A percentile compares a stretch with the other conserved stretches of the same genome.
These are phyloP conservation scores for Bruguiera gymnorhiza DNA, from an alignment of 345 rosid genomes.

Conservation along the genomic window DNA sequence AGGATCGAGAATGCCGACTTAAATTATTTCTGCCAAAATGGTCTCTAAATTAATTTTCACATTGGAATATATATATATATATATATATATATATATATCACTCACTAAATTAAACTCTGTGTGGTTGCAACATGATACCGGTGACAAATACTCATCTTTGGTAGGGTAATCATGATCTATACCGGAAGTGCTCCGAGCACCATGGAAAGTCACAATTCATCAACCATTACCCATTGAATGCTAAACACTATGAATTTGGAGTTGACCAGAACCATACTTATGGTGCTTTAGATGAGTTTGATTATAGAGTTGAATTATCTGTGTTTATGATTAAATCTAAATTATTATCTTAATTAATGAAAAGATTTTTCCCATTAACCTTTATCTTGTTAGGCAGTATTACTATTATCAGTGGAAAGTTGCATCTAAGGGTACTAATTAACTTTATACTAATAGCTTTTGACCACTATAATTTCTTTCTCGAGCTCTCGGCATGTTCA, in stretches of 20 bases:
- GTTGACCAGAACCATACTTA: neutral
- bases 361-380: too few species aligned
- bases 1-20: neutral
- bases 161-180: neutral
- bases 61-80: neutral
- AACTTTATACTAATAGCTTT: neutral
- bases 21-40: neutral
- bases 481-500: neutral
- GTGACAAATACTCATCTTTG: neutral
- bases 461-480: neutral
- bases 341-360: too few species aligned
- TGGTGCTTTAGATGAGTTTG: neutral
- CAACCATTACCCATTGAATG: neutral
- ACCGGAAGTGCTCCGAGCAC: neutral
- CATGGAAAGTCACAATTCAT: neutral
- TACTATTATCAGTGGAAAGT: too few species aligned
- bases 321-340: too few species aligned
- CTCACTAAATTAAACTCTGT: neutral
- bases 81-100: neutral
- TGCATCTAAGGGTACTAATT: too few species aligned
- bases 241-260: neutral
- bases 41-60: too few species aligned
- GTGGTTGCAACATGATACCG: neutral
- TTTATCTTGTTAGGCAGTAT: too few species aligned
- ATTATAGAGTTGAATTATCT: neutral